These are phyloP conservation scores for Trametes coccinea DNA, from an alignment of 768 basidiomycete genomes.

Conservation along the genomic window DNA sequence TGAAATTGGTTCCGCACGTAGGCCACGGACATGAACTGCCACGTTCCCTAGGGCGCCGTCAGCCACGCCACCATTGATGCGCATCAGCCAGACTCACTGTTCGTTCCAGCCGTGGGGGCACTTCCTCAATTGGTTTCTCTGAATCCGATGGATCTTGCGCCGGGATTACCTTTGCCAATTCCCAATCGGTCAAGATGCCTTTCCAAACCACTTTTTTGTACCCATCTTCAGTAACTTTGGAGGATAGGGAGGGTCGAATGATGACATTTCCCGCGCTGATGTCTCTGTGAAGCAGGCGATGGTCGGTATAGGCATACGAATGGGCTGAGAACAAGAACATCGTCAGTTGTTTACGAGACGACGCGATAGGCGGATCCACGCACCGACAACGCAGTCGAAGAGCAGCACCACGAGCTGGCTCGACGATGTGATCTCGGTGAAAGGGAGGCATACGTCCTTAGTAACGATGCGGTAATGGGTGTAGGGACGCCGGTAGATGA, in stretches of 20 bases:
- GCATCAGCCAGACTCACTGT: too few relatives aligned
- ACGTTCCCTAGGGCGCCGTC: neutral
- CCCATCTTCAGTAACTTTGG: neutral
- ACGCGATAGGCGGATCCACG: neutral
- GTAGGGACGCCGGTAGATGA: neutral
- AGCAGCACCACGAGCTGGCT: constrained; percentile 10
- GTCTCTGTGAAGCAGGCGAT: neutral
- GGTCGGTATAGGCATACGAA: neutral
- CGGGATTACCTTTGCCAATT: neutral
- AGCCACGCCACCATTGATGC: too few relatives aligned
- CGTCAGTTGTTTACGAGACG: too few relatives aligned
- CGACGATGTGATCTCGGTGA: neutral
- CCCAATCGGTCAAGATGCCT: constrained; percentile 1
- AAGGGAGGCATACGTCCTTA: constrained; percentile 8
- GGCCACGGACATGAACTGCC: neutral
- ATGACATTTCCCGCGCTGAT: constrained; percentile 7
- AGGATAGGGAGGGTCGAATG: neutral
- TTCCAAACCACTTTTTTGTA: neutral
- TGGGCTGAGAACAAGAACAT: neutral
- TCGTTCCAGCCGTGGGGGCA: too few relatives aligned
- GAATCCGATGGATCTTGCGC: too few relatives aligned
- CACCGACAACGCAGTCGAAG: neutral
- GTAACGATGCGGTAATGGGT: constrained; percentile 17
- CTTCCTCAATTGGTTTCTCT: too few relatives aligned
- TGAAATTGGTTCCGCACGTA: too few relatives aligned